Conservation (phyloP, 2,329 filamentous ascomycete genomes). For the Penicillium expansum region DNA sequence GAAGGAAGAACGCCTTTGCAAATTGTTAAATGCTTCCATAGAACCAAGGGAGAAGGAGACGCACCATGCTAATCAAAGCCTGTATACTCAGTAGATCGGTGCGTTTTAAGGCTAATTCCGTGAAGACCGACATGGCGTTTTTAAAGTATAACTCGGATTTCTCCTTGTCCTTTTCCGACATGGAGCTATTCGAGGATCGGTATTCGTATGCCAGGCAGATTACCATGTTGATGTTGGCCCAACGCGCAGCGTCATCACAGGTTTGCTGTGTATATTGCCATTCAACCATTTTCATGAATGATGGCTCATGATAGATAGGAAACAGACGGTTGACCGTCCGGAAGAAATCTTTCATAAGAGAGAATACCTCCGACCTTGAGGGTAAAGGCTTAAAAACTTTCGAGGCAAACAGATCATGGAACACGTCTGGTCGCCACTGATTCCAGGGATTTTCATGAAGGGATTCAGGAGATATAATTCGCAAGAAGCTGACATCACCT, state of each 20-base stretch:
- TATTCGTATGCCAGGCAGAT: constrained; percentile 85
- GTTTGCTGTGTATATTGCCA: constrained; percentile 88
- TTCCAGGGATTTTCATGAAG: constrained; percentile 87
- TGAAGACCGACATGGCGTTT: constrained; percentile 87
- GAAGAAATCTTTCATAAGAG: constrained; percentile 85
- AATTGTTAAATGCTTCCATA: neutral
- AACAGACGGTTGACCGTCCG: constrained; percentile 98
- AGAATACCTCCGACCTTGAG: constrained; percentile 78
- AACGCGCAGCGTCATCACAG: constrained; percentile 91
- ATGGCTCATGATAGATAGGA: constrained; percentile 89
- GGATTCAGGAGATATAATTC: constrained; percentile 78
- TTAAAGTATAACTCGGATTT: constrained; percentile 93
- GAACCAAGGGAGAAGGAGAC: constrained; percentile 2
- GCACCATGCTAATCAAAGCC: constrained; percentile 79
- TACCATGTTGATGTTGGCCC: constrained; percentile 89
- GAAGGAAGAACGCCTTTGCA: constrained; percentile 70
- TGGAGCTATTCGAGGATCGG: constrained; percentile 85
- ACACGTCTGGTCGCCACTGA: constrained; percentile 94
- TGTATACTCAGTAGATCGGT: constrained; percentile 91
- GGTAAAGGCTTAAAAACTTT: constrained; percentile 78
- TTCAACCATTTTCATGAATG: constrained; percentile 94
- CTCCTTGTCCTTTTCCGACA: constrained; percentile 81
- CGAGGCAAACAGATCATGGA: constrained; percentile 81
- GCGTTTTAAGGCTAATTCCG: constrained; percentile 87
- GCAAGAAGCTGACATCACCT: constrained; percentile 84